Base-by-base conservation (phyloP, 1,139 yeast species). In the Blastobotrys arbuscula region DNA sequence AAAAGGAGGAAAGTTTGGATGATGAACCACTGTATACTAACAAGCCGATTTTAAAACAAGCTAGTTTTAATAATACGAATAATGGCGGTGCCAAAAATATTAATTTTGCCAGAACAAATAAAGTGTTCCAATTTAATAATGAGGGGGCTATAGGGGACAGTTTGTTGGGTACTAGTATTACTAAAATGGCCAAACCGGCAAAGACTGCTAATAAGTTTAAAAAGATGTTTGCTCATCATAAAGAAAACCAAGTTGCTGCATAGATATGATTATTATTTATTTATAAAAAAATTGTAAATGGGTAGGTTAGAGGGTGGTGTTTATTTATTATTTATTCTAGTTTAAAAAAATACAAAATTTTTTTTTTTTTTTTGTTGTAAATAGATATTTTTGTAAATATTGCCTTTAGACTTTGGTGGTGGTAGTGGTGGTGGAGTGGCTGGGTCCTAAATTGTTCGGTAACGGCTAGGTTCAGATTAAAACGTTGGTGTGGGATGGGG, bases 131-230 rank as follows among this genome's bases (percentile, higher is more conserved):
- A 8, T 49, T 31, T 42, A 43, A 49, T 19, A 28, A 43, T 7
- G 42, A 46, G 28, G 42, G 42, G 12, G 42, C 40, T 2, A 43
- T 42, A 10, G 39, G 39, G 2, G 45, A 49, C n/a, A 45, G 45
- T 18, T 39, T 42, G 24, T 44, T 49, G 10, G 47, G 44, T 8
- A 35, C 39, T 39, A 28, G 47, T 16, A 45, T 44, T 10, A 39
- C 47, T 20, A 45, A 42, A 28, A 45, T 45, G 51, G 51, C 51
- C 26, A 45, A 49, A 31, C 51, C 51, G 2, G 51, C 51, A 18
- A 24, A 24, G 12, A 16, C 45, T 31, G 23, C 46, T 19, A 36
- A 16, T 18, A n/a, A 15, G 6, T 18, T 36, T 18, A 36, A 15
- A 36, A 36, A 36, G 24, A n/a, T 15, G 39, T 18, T 36, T 33